A percentile compares a stretch with the other conserved stretches of the same genome.
Evolutionary conservation across 306 rosid genomes (phyloP).

Genomic region (Amphicarpaea edgeworthii): DNA sequence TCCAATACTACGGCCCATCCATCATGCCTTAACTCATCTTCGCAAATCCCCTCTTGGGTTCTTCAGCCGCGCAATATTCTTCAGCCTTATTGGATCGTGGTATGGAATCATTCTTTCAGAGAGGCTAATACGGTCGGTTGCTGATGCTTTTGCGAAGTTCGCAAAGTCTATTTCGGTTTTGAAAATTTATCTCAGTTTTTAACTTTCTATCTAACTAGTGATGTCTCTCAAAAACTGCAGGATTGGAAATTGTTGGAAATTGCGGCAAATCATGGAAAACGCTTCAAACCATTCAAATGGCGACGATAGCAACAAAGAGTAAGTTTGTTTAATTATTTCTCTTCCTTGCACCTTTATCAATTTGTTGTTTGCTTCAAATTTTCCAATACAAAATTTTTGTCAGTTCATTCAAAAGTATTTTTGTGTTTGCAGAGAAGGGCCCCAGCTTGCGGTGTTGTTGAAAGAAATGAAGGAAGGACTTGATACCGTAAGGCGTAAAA

Average conservation of each 20-base stretch:
- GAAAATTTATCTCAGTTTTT: neutral
- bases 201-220: neutral
- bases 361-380: neutral
- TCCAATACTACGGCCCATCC: neutral
- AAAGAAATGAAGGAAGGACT: constrained; percentile 91
- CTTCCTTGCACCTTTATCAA: neutral
- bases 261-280: constrained; percentile 38
- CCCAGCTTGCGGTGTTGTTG: constrained; percentile 67
- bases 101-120: too few relatives aligned
- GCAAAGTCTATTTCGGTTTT: too few relatives aligned
- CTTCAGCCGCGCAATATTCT: too few relatives aligned
- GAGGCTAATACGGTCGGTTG: too few relatives aligned
- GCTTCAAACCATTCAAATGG: constrained; percentile 12
- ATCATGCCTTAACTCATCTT: too few relatives aligned
- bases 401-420: neutral
- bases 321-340: constrained; percentile 18
- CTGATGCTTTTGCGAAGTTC: too few relatives aligned
- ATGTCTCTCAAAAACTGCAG: constrained; percentile 24
- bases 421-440: constrained; percentile 57
- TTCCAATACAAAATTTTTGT: neutral
- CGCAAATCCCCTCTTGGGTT: too few relatives aligned
- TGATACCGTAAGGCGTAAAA: constrained; percentile 64
- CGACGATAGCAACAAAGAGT: constrained; percentile 33
- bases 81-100: too few relatives aligned
- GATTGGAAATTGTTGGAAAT: neutral